These are phyloP conservation scores for Lepiota subincarnata DNA, from an alignment of 768 basidiomycete species.

Conservation along the genomic window DNA sequence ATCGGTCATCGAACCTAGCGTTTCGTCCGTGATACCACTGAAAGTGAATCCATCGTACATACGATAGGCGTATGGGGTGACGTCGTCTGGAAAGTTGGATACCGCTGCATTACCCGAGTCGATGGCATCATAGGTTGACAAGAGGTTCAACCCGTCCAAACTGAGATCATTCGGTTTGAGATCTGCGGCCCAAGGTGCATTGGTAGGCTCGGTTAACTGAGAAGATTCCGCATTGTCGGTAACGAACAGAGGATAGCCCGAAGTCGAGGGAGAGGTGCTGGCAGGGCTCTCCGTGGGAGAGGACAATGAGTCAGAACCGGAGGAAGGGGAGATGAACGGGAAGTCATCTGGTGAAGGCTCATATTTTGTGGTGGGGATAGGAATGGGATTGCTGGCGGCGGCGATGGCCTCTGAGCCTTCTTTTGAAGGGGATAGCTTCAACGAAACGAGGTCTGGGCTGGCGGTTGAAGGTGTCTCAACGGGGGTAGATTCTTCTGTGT, in stretches of 20 bases:
- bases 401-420: constrained; percentile 1
- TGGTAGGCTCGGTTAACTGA: constrained; percentile 11
- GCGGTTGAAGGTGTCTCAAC: constrained; percentile 23
- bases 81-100: constrained; percentile 16
- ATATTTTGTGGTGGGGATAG: constrained; percentile 20
- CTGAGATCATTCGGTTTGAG: constrained; percentile 14
- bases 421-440: constrained; percentile 23
- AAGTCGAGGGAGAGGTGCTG: constrained; percentile 20
- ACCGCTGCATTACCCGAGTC: neutral
- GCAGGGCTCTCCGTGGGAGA: constrained; percentile 32
- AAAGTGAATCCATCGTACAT: constrained; percentile 26
- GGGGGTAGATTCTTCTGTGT: constrained; percentile 28
- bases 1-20: constrained; percentile 21
- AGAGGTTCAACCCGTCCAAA: constrained; percentile 18
- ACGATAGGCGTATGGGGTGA: constrained; percentile 22
- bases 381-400: neutral
- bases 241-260: constrained; percentile 20
- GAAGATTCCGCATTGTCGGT: constrained; percentile 4
- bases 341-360: constrained; percentile 24
- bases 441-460: constrained; percentile 24
- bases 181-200: constrained; percentile 16
- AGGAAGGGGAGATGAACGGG: constrained; percentile 20
- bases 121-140: constrained; percentile 20
- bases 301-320: constrained; percentile 24
- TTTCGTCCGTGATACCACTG: constrained; percentile 22